Percentiles rank a stretch among this genome's conserved stretches.
Conservation (phyloP, 208 protist genomes). For the Naegleria fowleri region DNA sequence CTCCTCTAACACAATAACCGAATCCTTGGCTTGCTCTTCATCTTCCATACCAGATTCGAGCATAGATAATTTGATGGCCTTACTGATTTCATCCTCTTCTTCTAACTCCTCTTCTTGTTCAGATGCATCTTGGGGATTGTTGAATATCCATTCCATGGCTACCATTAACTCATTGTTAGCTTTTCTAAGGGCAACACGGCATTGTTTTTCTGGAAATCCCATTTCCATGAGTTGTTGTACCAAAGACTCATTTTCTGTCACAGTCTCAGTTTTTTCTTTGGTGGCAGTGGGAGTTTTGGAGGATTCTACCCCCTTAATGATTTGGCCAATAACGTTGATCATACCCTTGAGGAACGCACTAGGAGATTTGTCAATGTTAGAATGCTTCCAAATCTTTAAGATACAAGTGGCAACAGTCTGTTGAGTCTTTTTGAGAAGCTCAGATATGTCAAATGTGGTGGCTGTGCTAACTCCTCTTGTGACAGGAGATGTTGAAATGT, state of each 20-base stretch:
- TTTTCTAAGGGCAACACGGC: neutral
- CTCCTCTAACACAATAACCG: neutral
- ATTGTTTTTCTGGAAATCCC: neutral
- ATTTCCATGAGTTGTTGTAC: neutral
- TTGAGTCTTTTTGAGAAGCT: neutral
- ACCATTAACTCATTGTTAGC: neutral
- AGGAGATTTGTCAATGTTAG: neutral
- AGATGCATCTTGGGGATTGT: neutral
- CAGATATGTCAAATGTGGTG: neutral
- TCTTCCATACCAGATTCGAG: neutral
- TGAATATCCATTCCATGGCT: neutral
- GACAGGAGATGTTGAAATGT: neutral
- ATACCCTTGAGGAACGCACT: neutral
- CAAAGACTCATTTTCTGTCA: neutral
- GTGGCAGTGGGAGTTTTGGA: neutral
- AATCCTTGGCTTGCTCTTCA: neutral
- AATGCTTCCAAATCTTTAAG: neutral
- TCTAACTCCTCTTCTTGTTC: neutral
- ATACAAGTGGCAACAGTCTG: neutral
- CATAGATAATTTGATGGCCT: neutral
- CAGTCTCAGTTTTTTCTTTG: neutral
- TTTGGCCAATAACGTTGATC: neutral
- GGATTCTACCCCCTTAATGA: neutral
- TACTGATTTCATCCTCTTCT: neutral
- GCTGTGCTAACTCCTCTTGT: neutral